phyloP scores from a whole-genome alignment of 192 early-diverging fungal genomes.

The Phlyctochytrium arcticum region DNA sequence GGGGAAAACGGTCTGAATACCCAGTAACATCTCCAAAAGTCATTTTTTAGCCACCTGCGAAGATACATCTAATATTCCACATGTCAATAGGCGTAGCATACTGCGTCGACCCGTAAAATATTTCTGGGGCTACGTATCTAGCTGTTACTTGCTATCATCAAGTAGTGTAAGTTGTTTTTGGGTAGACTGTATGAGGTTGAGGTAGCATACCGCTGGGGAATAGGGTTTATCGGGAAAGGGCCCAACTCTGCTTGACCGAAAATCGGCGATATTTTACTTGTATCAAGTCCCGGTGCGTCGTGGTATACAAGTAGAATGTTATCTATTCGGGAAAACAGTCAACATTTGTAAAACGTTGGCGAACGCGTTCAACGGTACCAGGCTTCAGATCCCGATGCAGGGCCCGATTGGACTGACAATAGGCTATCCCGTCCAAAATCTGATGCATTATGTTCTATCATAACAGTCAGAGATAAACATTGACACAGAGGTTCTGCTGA shows the following conservation, averaged over 20 bases:
- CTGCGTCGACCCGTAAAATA: conserved; percentile 3
- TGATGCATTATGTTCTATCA: conserved; percentile 8
- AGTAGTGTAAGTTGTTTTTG: neutral
- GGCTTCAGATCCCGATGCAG: conserved; percentile 34
- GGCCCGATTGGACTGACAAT: conserved; percentile 31
- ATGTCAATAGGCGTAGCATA: conserved; percentile 14
- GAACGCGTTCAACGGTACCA: too few species aligned
- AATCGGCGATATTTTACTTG: conserved; percentile 27
- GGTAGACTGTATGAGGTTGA: neutral
- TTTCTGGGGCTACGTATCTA: conserved; percentile 15
- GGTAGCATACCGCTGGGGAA: neutral
- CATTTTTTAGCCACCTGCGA: conserved; percentile 9
- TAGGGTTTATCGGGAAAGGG: conserved; percentile 11
- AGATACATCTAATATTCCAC: conserved; percentile 27
- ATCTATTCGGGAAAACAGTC: neutral
- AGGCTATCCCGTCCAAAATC: conserved; percentile 27
- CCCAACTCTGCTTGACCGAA: conserved; percentile 13
- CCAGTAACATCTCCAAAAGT: neutral
- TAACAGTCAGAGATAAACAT: neutral
- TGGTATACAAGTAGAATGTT: neutral
- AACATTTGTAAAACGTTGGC: too few species aligned
- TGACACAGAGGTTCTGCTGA: neutral
- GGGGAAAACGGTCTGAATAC: neutral
- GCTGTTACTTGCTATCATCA: neutral
- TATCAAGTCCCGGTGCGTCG: neutral